These are phyloP conservation scores for Spinellus fusiger DNA, from an alignment of 192 early-diverging fungal species.

Conservation along the genomic window DNA sequence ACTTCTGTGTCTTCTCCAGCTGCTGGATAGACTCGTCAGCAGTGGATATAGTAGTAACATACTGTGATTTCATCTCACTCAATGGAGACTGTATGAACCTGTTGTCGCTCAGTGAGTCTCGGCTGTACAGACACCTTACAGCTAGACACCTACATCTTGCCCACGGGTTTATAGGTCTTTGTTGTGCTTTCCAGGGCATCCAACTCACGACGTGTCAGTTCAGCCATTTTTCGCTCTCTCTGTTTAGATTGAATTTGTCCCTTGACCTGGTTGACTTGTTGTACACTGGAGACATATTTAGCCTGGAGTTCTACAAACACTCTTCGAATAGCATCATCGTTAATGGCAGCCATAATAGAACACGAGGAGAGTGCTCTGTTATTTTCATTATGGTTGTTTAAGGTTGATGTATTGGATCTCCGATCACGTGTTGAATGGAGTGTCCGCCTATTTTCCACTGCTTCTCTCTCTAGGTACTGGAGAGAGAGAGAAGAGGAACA, in stretches of 20 bases:
- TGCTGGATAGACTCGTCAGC: slow-evolving; percentile 28
- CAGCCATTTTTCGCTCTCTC: slow-evolving; percentile 59
- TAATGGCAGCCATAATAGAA: slow-evolving; percentile 2
- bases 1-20: slow-evolving; percentile 37
- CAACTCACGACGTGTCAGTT: slow-evolving; percentile 66
- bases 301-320: slow-evolving; percentile 62
- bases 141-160: slow-evolving; percentile 55
- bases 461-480: no score
- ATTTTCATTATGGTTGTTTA: neutral
- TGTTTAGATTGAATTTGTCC: slow-evolving; percentile 59
- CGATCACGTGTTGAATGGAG: no score
- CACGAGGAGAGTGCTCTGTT: neutral
- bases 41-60: slow-evolving; percentile 6
- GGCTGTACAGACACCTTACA: neutral
- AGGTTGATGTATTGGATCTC: neutral
- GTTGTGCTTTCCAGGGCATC: slow-evolving; percentile 41
- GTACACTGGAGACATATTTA: slow-evolving; percentile 52
- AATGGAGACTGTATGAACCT: slow-evolving; percentile 35
- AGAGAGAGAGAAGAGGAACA: no score
- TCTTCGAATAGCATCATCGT: slow-evolving; percentile 27
- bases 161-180: slow-evolving; percentile 65
- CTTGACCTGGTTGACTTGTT: slow-evolving; percentile 54
- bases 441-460: no score
- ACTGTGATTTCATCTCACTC: slow-evolving; percentile 23
- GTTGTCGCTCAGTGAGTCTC: neutral